Percentiles rank a stretch among this genome's conserved stretches.
Evolutionary conservation across 2,329 filamentous ascomycete genomes (phyloP).

Genomic region (Xylaria sp.): DNA sequence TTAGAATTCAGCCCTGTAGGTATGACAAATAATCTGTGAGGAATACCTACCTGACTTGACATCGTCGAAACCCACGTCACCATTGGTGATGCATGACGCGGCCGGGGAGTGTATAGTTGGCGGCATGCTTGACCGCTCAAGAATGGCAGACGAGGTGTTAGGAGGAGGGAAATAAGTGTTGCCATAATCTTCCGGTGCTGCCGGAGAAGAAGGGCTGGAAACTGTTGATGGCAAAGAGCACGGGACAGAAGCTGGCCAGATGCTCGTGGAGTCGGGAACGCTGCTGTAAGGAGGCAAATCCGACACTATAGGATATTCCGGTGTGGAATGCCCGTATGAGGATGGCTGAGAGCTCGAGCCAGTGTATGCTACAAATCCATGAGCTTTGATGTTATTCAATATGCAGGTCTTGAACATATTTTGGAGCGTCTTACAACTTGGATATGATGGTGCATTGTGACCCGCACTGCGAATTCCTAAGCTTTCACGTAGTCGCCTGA

Average conservation of each 20-base stretch:
- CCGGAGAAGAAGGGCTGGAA: conserved; percentile 64
- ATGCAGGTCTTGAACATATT: too few relatives aligned
- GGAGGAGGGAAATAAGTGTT: conserved; percentile 61
- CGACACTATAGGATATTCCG: conserved; percentile 58
- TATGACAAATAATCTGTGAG: conserved; percentile 24
- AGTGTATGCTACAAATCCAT: conserved; percentile 40
- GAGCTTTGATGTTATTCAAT: conserved; percentile 14
- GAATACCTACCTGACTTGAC: conserved; percentile 49
- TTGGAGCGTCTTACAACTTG: conserved; percentile 41
- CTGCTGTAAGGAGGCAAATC: conserved; percentile 56
- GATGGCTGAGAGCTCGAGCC: conserved; percentile 57
- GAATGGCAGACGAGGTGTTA: conserved; percentile 59
- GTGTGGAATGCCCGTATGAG: conserved; percentile 55
- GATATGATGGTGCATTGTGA: conserved; percentile 43
- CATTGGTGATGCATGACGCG: conserved; percentile 45
- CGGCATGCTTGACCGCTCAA: conserved; percentile 50
- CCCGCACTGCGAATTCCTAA: conserved; percentile 55
- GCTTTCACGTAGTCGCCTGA: conserved; percentile 58
- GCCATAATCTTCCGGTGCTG: conserved; percentile 60
- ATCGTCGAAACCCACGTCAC: conserved; percentile 52
- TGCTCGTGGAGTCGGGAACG: conserved; percentile 58
- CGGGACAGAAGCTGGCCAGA: conserved; percentile 59
- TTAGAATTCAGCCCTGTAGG: conserved; percentile 45
- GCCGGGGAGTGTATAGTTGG: conserved; percentile 49
- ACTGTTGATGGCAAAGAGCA: conserved; percentile 60